Evolutionary conservation across 2,329 filamentous ascomycete genomes (phyloP), one percentile per base, ranked within the genome.

Genomic region (Allantophomopsis lycopodina): DNA sequence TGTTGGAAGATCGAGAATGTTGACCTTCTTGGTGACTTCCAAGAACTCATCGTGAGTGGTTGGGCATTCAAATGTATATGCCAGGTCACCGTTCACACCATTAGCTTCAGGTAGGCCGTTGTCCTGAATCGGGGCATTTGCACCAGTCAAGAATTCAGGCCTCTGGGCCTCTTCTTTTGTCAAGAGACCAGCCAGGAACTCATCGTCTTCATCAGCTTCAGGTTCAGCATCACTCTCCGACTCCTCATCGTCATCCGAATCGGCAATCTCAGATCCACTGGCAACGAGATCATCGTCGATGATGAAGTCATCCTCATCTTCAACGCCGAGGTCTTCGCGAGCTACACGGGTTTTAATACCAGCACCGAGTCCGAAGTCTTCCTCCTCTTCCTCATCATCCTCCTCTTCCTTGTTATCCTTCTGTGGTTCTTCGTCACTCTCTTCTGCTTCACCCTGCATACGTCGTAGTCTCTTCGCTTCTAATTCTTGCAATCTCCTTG

Each of bases 241-340:
- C 3, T 63, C 63, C 16, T 66, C 64, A 15, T 64, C 65, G 31
- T 67, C 69, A 7, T 67, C 67, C 14, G 70, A 60, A 4, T 67
- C 62, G 20, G 80, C 74, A n/a, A 77, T 52, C 32, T 80, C 77
- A 5, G 84, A 89, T 31, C 78, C 83, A 48, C 79, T 88, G 11
- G 87, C 87, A 28, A 95, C 72, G 13, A 96, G 69, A 53, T 94
- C 82, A 45, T 91, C 84, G 43, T 96, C 89, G 45, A 95, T 78
- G 18, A 89, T 57, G 51, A 96, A 96, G 50, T 95, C 86, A 50
- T 96, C 89, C 55, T 96, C 89, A 49, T 95, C 89, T 47, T 94
- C 87, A 28, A 94, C 79, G 5, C 78, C 83, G 14, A 87, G 58
- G 42, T 80, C 71, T 10, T 71, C 66, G 40, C 46, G 50, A 30